Evolutionary conservation across 2,329 filamentous ascomycete species (phyloP), one percentile per base, ranked within the genome.

Genomic region (Daldinia sp.): DNA sequence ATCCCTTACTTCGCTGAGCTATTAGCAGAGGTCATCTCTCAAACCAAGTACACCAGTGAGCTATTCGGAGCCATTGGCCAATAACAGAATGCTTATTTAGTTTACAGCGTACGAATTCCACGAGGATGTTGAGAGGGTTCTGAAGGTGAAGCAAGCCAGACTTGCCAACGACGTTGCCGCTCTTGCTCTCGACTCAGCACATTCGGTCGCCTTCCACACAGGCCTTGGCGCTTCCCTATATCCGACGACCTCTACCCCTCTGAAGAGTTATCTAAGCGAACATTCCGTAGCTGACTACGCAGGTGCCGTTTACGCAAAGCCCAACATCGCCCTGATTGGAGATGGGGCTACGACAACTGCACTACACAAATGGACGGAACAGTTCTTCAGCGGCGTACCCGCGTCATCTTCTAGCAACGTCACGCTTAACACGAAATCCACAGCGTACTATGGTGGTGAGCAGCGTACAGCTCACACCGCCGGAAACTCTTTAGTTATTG

Each of bases 1-100:
- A 88, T 99, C 71, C 95, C 95, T 71, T 99, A 98, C 87, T 99
- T 97, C 79, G 88, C 93, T 75, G 95, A 99, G 84, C 86, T 99
- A 70, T 87, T 99, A 72, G 93, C 90, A 75, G 96, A 99, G 84
- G 91, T 97, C 73, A 85, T 95, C 74, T 89, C 90, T 65, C 83
- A 92, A 80, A 96, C 94, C 72, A 95, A 93, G 82, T 99, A 92
- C 79, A 88, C 89, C 69, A 84, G 88, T 91, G 81, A 80, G 87
- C 78, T 45, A 67, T 52, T 34, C 57, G 32, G 27, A 57, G 61
- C 51, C 53, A 58, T 63, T 67, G 65, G 50, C 34, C 34, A 27
- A 30, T 45, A 10, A 61, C 43, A 51, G 11, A 53, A 35, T 64
- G 53, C 62, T 70, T 49, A 72, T 58, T 57, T 27, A 37, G 29